These are phyloP conservation scores for Astrephomene gubernaculifera DNA, from an alignment of 139 green algal species.

Conservation along the genomic window DNA sequence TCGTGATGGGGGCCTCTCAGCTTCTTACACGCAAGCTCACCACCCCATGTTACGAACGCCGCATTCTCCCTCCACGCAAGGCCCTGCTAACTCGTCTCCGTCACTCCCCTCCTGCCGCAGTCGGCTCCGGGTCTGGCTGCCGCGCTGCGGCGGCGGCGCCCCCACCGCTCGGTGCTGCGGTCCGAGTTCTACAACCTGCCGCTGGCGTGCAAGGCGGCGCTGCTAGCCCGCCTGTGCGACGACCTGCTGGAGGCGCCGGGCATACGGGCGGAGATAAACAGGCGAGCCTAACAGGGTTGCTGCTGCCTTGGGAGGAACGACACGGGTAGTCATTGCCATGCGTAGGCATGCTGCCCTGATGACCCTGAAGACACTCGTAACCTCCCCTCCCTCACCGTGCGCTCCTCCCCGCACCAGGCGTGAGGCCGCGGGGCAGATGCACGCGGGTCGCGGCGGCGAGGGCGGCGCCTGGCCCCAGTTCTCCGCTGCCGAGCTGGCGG, in stretches of 20 bases:
- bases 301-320: no score
- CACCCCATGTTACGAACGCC: no score
- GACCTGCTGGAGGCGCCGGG: slow-evolving; percentile 67
- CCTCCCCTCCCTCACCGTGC: no score
- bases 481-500: slow-evolving; percentile 53
- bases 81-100: no score
- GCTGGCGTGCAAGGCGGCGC: slow-evolving; percentile 50
- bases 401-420: slow-evolving; percentile 23
- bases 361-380: no score
- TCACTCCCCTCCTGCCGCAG: neutral
- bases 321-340: no score
- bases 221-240: slow-evolving; percentile 68
- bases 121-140: neutral
- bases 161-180: neutral
- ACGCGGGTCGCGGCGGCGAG: slow-evolving; percentile 62
- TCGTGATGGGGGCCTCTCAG: no score
- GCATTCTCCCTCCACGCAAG: no score
- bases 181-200: slow-evolving; percentile 69
- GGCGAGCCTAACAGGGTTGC: slow-evolving; percentile 20
- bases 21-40: no score
- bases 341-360: no score
- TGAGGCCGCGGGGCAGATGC: slow-evolving; percentile 62
- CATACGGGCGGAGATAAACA: slow-evolving; percentile 77
- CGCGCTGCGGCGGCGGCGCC: neutral
- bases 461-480: slow-evolving; percentile 70